A percentile compares a stretch with the other conserved stretches of the same genome.
phyloP scores from a whole-genome alignment of 495 filamentous ascomycete species.

The Elasticomyces elasticus region DNA sequence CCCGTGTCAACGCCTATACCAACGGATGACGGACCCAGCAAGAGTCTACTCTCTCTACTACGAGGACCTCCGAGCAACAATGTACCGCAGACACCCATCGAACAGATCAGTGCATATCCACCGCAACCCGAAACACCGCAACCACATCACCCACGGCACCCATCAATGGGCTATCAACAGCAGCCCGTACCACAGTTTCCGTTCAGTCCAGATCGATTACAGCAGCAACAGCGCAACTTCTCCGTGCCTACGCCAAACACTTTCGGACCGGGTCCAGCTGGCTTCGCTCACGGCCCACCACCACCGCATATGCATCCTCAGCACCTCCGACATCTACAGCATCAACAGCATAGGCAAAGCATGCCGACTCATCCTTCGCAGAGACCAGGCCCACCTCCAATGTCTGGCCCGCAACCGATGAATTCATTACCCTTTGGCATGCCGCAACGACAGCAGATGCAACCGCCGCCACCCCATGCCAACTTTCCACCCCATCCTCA shows the following conservation, averaged over 20 bases:
- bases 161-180: slow-evolving; percentile 3
- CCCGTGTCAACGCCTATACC: neutral
- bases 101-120: slow-evolving; percentile 18
- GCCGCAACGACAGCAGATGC: slow-evolving; percentile 1
- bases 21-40: neutral
- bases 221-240: slow-evolving; percentile 16
- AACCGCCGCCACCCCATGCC: neutral
- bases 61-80: neutral
- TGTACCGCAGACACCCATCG: slow-evolving; percentile 14
- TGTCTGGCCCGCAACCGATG: slow-evolving; percentile 1
- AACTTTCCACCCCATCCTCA: neutral
- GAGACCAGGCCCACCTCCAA: neutral
- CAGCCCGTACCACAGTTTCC: slow-evolving; percentile 18
- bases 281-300: slow-evolving; percentile 1
- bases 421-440: neutral
- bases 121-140: slow-evolving; percentile 15
- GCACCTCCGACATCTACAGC: slow-evolving; percentile 1
- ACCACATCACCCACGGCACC: slow-evolving; percentile 12
- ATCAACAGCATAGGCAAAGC: slow-evolving; percentile 4
- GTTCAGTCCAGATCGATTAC: slow-evolving; percentile 6
- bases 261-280: slow-evolving; percentile 2
- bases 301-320: slow-evolving; percentile 1
- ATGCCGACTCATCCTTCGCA: neutral
- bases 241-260: slow-evolving; percentile 22
- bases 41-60: slow-evolving; percentile 15